Evolutionary conservation across 306 rosid species (phyloP).

Genomic region (Acacia melanoxylon): DNA sequence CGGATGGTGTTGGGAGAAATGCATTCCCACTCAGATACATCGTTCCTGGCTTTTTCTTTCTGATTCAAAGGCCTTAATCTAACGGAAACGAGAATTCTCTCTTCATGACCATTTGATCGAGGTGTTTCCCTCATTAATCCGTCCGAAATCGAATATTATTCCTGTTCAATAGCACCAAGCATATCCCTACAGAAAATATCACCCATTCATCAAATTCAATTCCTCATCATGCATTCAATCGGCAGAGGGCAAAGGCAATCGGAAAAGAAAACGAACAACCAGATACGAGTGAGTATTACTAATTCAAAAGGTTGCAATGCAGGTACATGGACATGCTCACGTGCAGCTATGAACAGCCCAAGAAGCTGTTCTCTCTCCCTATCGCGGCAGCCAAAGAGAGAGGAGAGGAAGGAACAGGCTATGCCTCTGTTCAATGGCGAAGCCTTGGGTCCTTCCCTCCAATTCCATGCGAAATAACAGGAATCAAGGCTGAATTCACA

Average conservation of each 20-base stretch:
- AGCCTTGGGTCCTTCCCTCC: slow-evolving; percentile 36
- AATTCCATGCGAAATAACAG: slow-evolving; percentile 35
- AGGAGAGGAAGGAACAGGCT: slow-evolving; percentile 13
- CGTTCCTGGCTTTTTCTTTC: slow-evolving; percentile 51
- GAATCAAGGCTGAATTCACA: slow-evolving; percentile 1
- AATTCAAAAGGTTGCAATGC: neutral
- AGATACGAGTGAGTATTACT: neutral
- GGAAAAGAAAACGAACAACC: neutral
- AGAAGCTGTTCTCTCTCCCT: slow-evolving; percentile 6
- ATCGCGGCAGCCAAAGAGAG: slow-evolving; percentile 32
- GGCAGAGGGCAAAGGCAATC: neutral
- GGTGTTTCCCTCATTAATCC: slow-evolving; percentile 24
- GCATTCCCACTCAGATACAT: slow-evolving; percentile 68
- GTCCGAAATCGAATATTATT: neutral
- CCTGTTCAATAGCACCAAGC: neutral
- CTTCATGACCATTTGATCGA: slow-evolving; percentile 44
- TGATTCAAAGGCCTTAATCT: slow-evolving; percentile 81
- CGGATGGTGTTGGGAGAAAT: slow-evolving; percentile 43
- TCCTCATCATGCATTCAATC: neutral
- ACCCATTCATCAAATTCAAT: neutral
- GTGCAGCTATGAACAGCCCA: neutral
- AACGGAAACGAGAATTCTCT: slow-evolving; percentile 73
- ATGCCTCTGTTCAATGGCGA: slow-evolving; percentile 4
- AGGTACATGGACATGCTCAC: neutral
- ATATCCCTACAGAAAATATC: neutral